phyloP scores from a whole-genome alignment of 768 basidiomycete species.

The Holtermanniella nyarrowii region DNA sequence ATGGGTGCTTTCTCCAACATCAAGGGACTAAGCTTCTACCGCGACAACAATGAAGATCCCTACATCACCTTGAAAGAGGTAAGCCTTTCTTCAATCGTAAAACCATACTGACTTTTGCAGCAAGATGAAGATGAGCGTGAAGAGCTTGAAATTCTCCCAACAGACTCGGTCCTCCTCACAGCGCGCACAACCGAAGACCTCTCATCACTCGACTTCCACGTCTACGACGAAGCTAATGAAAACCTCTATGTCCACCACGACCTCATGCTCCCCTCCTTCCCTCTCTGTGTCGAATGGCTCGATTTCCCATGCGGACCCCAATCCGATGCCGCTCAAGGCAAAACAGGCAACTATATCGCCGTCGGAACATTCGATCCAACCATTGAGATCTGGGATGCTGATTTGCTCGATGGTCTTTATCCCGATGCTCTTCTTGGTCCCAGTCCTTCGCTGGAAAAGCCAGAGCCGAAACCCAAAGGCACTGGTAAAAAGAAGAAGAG shows the following conservation, averaged over 20 bases:
- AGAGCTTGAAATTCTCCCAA: constrained; percentile 77
- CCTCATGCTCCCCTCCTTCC: constrained; percentile 92
- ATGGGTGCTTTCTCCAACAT: constrained; percentile 82
- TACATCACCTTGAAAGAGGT: constrained; percentile 94
- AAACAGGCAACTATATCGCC: constrained; percentile 79
- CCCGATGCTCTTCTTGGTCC: constrained; percentile 84
- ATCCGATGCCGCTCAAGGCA: constrained; percentile 30
- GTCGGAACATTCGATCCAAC: constrained; percentile 95
- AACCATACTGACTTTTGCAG: constrained; percentile 26
- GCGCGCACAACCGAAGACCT: constrained; percentile 96
- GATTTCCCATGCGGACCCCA: constrained; percentile 55
- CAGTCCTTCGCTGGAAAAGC: constrained; percentile 45
- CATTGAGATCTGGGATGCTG: constrained; percentile 97
- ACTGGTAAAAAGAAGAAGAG: constrained; percentile 95
- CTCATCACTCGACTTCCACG: constrained; percentile 88
- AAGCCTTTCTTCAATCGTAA: constrained; percentile 24
- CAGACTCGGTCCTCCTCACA: constrained; percentile 82
- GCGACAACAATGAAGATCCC: constrained; percentile 85
- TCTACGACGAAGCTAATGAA: constrained; percentile 65
- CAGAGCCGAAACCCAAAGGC: constrained; percentile 45
- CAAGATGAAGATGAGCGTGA: constrained; percentile 66
- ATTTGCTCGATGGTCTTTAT: constrained; percentile 86
- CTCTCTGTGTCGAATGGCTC: constrained; percentile 97
- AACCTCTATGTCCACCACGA: constrained; percentile 96
- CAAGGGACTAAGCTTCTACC: constrained; percentile 85